Evolutionary conservation across 2,329 filamentous ascomycete genomes (phyloP).

Genomic region (Aspergillus neotritici): DNA sequence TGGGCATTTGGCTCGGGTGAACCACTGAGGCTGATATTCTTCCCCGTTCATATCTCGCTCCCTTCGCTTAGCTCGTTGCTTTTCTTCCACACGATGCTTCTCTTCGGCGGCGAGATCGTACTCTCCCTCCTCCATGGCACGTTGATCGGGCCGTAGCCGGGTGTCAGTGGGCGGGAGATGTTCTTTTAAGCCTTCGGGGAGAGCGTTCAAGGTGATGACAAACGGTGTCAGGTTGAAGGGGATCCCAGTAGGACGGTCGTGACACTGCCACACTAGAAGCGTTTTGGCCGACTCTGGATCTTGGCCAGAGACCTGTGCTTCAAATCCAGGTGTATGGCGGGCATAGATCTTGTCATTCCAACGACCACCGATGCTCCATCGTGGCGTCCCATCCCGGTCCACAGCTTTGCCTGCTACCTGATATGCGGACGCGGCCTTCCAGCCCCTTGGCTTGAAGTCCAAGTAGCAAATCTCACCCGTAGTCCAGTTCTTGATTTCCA

Average conservation of each 20-base stretch:
- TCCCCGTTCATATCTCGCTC: conserved; percentile 71
- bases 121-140: conserved; percentile 97
- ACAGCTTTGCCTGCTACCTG: conserved; percentile 81
- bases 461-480: conserved; percentile 85
- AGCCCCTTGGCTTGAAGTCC: conserved; percentile 92
- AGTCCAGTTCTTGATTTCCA: conserved; percentile 97
- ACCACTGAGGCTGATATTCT: conserved; percentile 82
- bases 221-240: conserved; percentile 98
- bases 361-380: conserved; percentile 83
- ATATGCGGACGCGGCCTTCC: conserved; percentile 90
- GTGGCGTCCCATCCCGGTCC: conserved; percentile 70
- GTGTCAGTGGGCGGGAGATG: conserved; percentile 89
- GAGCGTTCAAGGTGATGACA: conserved; percentile 85
- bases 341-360: conserved; percentile 99
- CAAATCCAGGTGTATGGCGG: conserved; percentile 83
- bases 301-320: conserved; percentile 54
- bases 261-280: conserved; percentile 88
- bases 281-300: conserved; percentile 61
- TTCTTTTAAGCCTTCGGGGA: conserved; percentile 72
- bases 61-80: conserved; percentile 70
- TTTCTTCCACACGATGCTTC: conserved; percentile 92
- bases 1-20: conserved; percentile 64
- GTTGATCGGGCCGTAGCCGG: conserved; percentile 84
- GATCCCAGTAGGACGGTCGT: conserved; percentile 72
- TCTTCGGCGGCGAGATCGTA: conserved; percentile 90